phyloP scores from a whole-genome alignment of 164 flowering plant genomes.

The Paratinospora sagittata region DNA sequence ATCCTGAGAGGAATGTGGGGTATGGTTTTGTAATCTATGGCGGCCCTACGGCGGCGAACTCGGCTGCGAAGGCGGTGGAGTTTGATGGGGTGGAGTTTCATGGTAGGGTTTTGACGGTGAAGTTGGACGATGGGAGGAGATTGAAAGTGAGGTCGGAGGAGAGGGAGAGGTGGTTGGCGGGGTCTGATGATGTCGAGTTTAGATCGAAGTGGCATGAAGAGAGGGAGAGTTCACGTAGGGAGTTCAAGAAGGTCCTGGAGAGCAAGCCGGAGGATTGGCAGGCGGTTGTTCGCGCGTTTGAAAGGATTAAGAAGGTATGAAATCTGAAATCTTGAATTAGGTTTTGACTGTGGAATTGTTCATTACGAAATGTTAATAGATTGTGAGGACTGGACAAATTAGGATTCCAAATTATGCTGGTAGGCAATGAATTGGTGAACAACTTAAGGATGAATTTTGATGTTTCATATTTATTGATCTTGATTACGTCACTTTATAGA shows the following conservation, averaged over 20 bases:
- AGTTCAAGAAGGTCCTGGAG: conserved; percentile 56
- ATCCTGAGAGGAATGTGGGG: conserved; percentile 65
- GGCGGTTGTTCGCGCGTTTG: conserved; percentile 76
- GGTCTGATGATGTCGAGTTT: conserved; percentile 37
- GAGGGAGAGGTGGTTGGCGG: conserved; percentile 59
- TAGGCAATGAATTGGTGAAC: background rate
- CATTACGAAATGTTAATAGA: no score
- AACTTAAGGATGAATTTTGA: background rate
- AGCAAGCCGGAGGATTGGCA: conserved; percentile 87
- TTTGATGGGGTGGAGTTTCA: conserved; percentile 95
- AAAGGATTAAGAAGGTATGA: conserved; percentile 71
- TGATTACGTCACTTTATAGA: background rate
- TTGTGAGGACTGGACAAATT: no score
- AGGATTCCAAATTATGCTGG: background rate
- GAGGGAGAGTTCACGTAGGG: conserved; percentile 51
- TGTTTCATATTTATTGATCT: background rate
- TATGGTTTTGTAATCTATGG: conserved; percentile 75
- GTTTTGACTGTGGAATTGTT: background rate
- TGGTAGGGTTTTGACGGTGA: conserved; percentile 83
- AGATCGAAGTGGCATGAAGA: conserved; percentile 78
- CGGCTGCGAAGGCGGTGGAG: conserved; percentile 81
- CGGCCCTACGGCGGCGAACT: conserved; percentile 48
- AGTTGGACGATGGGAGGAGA: conserved; percentile 84
- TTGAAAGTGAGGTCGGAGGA: conserved; percentile 45
- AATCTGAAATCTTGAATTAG: background rate